These are phyloP conservation scores for Sphagnum tenellum DNA, from an alignment of 225 moss, liverwort and hornwort species.

Conservation along the genomic window DNA sequence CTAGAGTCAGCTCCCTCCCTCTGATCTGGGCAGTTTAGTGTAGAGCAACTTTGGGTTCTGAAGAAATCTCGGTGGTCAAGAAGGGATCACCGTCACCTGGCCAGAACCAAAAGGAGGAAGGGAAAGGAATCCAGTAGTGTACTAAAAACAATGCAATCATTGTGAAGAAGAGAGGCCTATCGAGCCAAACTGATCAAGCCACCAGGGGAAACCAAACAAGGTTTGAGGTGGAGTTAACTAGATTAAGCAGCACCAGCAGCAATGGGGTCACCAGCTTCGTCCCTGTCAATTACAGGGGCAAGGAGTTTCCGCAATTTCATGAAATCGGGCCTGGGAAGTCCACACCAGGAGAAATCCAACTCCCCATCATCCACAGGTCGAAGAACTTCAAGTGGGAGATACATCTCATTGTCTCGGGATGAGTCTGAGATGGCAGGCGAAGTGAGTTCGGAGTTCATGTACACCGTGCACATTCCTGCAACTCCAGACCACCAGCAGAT, in stretches of 20 bases:
- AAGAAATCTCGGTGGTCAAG: too few species aligned
- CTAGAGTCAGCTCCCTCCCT: too few species aligned
- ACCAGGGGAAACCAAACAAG: too few species aligned
- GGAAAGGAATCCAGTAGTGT: too few species aligned
- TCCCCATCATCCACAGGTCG: conserved; percentile 44
- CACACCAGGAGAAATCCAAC: conserved; percentile 28
- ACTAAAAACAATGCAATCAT: too few species aligned
- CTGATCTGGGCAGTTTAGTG: too few species aligned
- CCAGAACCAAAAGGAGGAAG: too few species aligned
- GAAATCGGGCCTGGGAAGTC: conserved; percentile 22
- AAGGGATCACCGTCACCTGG: too few species aligned
- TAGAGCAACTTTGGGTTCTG: too few species aligned
- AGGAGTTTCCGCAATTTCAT: conserved; percentile 31
- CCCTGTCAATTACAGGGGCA: conserved; percentile 23
- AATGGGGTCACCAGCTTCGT: conserved; percentile 26
- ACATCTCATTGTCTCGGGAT: conserved; percentile 61
- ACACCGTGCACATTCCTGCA: conserved; percentile 75
- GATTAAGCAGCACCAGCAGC: conserved; percentile 1
- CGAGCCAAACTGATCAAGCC: too few species aligned
- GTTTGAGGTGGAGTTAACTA: conserved; percentile 23
- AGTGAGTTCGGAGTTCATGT: conserved; percentile 69
- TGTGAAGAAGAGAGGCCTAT: too few species aligned
- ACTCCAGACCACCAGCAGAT: conserved; percentile 77
- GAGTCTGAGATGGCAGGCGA: conserved; percentile 67
- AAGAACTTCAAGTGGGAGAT: conserved; percentile 73